Conservation (phyloP, 2,329 filamentous ascomycete genomes). For the Alternaria angustiovoidea region DNA sequence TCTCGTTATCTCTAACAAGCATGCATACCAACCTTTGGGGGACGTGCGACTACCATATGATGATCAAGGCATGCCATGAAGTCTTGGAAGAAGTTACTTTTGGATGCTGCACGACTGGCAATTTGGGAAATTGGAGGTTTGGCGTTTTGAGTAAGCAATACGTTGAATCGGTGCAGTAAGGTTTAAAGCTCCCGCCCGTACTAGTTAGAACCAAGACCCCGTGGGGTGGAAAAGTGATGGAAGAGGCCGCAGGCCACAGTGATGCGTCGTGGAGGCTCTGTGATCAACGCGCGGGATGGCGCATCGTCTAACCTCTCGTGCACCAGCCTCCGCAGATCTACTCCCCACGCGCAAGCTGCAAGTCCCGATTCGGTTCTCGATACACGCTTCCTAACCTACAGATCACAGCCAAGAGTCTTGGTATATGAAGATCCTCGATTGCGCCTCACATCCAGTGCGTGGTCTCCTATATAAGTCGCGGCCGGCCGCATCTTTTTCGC, state of each 20-base stretch:
- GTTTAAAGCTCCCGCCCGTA: constrained; percentile 3
- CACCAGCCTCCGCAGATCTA: constrained; percentile 10
- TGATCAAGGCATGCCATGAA: constrained; percentile 1
- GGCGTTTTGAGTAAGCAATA: background rate
- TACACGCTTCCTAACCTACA: constrained; percentile 9
- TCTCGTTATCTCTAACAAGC: background rate
- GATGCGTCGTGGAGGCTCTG: constrained; percentile 11
- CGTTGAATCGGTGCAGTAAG: background rate
- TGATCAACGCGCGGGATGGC: constrained; percentile 14
- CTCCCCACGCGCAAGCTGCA: constrained; percentile 4
- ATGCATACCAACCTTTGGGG: background rate
- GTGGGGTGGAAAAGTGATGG: background rate
- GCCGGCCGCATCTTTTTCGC: constrained; percentile 5
- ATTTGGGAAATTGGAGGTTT: background rate
- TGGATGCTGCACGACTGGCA: background rate
- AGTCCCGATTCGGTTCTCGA: constrained; percentile 5
- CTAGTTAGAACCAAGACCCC: background rate
- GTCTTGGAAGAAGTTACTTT: constrained; percentile 5
- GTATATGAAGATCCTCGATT: constrained; percentile 11
- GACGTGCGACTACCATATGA: background rate
- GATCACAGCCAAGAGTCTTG: constrained; percentile 17
- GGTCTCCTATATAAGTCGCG: constrained; percentile 1
- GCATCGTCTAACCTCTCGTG: constrained; percentile 9
- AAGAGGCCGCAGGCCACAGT: constrained; percentile 1
- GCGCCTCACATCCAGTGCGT: constrained; percentile 14